Percentiles rank a stretch among this genome's conserved stretches.
Evolutionary conservation across 768 basidiomycete species (phyloP).

Genomic region (Leccinum rimulosum): DNA sequence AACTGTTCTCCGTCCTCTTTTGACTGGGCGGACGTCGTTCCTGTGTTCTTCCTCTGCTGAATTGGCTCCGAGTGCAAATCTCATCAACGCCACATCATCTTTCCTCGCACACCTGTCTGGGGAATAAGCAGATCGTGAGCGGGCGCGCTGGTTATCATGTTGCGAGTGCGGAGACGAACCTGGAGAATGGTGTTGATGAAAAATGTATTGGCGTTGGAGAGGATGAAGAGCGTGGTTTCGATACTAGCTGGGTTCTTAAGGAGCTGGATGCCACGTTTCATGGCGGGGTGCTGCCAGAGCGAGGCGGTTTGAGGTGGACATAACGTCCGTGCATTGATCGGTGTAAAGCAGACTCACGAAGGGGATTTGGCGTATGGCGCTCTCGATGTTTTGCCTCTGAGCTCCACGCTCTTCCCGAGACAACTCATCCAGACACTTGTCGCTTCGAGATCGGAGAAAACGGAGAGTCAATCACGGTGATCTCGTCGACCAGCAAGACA

Average conservation of each 20-base stretch:
- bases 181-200: conserved; percentile 90
- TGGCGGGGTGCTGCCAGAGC: conserved; percentile 82
- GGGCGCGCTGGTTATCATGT: not conserved
- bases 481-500: not conserved
- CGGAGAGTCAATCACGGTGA: not conserved
- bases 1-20: conserved; percentile 20
- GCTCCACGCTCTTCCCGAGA: conserved; percentile 55
- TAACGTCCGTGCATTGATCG: not conserved
- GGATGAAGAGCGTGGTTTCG: conserved; percentile 77
- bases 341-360: conserved; percentile 54
- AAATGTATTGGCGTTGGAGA: conserved; percentile 92
- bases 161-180: conserved; percentile 38
- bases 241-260: conserved; percentile 63
- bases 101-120: not conserved
- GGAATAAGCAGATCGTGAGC: not conserved
- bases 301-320: not conserved
- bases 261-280: conserved; percentile 82
- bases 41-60: conserved; percentile 12
- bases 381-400: conserved; percentile 71
- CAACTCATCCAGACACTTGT: conserved; percentile 68
- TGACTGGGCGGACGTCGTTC: conserved; percentile 21
- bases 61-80: conserved; percentile 6
- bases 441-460: conserved; percentile 38
- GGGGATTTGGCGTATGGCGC: conserved; percentile 77
- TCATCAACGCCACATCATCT: not conserved